Base-by-base conservation (phyloP, 805 yeast genomes). In the Zygosaccharomyces rouxii region DNA sequence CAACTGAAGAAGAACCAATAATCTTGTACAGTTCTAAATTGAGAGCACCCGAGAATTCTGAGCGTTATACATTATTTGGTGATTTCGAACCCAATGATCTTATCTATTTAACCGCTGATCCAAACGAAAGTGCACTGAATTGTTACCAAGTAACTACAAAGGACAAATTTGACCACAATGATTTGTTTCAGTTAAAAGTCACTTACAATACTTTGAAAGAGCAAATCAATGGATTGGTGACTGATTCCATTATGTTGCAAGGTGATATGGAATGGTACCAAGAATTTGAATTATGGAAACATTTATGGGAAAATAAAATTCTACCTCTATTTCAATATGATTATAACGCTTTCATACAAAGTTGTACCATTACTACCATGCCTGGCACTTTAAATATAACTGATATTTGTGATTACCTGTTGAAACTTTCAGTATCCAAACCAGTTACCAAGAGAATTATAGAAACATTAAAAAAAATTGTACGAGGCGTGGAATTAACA, bases 211-310 rank as follows among this genome's bases (percentile, higher is more conserved):
- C 60, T 13, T 39, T 62, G 31, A 63, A 60, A 35, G 63, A 62
- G 31, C 62, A 58, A 35, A 21, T 64, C 9, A 63, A 64, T 45
- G 51, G 51, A 25, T 31, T 64, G 7, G 61, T 59, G 1, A 62
- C 67, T 0, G 63, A 59, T 38, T 55, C 58, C 5, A 49, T 62
- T 7, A 46, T 61, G 18, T 51, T 63, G 22, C 56, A 56, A 35
- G 68, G 66, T n/a, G 55, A 59, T 38, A 48, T 58, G 2, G 57
- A 53, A 14, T 61, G 60, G 60, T 58, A 48, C 35, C 42, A 45
- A 11, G 47, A 55, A 18, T 62, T 58, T 53, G 58, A 54, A 21
- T 31, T 46, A 38, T 59, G 66, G 63, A 57, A 51, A 37, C 16
- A 35, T 6, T 49, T 53, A 13, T 67, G 71, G 71, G 51, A 55